Percentiles rank a stretch among this genome's conserved stretches.
These are phyloP conservation scores for Cryptococcus sp. DNA, from an alignment of 1,284 basidiomycete genomes.

Conservation along the genomic window DNA sequence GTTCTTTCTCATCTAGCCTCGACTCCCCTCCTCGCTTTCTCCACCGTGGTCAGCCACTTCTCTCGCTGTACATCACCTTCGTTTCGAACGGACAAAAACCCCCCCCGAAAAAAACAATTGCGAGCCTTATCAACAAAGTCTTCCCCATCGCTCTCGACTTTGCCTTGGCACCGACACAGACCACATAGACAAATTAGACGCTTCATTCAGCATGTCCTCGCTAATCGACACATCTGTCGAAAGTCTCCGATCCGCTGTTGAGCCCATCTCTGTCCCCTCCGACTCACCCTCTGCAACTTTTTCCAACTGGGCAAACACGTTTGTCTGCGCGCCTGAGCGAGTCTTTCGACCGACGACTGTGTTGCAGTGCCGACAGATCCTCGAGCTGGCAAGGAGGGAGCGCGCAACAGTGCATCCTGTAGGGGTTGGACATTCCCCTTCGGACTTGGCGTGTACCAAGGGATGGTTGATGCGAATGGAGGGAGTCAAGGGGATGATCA, in stretches of 20 bases:
- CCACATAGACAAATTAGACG: no score
- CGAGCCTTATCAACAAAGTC: no score
- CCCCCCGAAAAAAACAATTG: no score
- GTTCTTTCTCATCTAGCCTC: background rate
- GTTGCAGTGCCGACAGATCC: conserved; percentile 65
- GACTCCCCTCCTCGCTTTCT: no score
- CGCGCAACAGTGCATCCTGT: conserved; percentile 69
- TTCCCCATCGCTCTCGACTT: no score
- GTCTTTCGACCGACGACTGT: conserved; percentile 73
- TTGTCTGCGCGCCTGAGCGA: conserved; percentile 45
- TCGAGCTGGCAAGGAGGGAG: conserved; percentile 77
- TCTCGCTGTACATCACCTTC: no score
- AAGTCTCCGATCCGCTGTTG: conserved; percentile 21
- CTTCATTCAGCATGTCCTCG: background rate
- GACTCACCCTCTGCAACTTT: conserved; percentile 35
- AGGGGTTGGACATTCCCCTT: conserved; percentile 88
- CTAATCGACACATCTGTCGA: conserved; percentile 1
- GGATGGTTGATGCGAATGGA: conserved; percentile 77
- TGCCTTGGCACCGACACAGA: no score
- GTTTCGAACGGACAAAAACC: no score
- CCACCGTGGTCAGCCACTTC: no score
- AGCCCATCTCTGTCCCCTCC: conserved; percentile 28
- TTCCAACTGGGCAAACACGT: conserved; percentile 54
- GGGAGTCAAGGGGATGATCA: conserved; percentile 61
- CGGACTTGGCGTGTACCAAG: conserved; percentile 80